Base-by-base conservation (phyloP, 2,329 filamentous ascomycete species). In the Trichoderma koningiopsis region DNA sequence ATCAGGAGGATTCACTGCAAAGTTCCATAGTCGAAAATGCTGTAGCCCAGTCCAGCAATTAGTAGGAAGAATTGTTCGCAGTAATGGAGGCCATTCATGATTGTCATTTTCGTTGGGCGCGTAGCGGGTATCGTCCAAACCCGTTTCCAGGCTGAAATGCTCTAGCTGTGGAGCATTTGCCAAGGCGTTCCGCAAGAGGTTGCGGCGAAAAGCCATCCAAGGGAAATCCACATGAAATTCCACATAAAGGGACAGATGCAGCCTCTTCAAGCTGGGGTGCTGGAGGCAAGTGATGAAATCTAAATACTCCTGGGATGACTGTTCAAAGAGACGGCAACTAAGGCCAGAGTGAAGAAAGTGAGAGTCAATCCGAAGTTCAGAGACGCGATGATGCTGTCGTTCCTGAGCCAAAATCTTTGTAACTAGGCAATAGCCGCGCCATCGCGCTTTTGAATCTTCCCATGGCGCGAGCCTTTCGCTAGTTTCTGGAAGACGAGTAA, bases 351-450 rank as follows among this genome's bases (percentile, higher is more conserved):
- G 8, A 5, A 81, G 69, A 13, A 71, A 47, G 58, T 77, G 71
- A 2, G 70, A 73, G 59, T 82, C 77, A 5, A 83, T 19, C 5
- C 78, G 49, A 4, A 84, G 71, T 56, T 81, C 81, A 4, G 76
- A 70, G 14, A 84, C 65, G 40, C 43, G 7, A 5, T 69, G 68
- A 27, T 76, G 70, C 29, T 76, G 70, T 2, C 73, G 49, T 57
- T 72, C 56, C 0, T 49, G n/a, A 49, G 76, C 73, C 11, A 81
- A 72, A 7, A 72, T 73, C 14, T 24, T 49, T 49, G 47, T 49
- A 24, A 49, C 3, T 49, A 49, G 3, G 74, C 73, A 74, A 57
- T 81, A 79, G 0, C 78, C 79, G 11, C 78, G 77, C 74, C 77
- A 79, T n/a, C 71, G 70, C 11, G 69, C 49, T 37, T 73, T 75